A percentile compares a stretch with the other conserved stretches of the same genome.
These are phyloP conservation scores for Parietaria judaica DNA, from an alignment of 306 rosid species.

Conservation along the genomic window DNA sequence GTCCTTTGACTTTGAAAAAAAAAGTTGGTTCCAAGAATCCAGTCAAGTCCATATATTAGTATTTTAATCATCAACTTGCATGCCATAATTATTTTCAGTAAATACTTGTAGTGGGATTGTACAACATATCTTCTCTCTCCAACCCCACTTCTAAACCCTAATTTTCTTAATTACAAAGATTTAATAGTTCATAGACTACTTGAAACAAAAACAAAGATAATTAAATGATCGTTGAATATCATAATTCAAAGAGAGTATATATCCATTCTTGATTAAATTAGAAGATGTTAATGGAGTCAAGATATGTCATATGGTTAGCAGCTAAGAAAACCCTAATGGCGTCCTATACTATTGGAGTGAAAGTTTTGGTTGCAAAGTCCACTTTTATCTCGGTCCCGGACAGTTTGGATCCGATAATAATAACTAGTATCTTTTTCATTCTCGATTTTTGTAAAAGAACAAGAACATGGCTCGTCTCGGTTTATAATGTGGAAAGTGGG, in stretches of 20 bases:
- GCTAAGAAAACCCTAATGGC: too few relatives aligned
- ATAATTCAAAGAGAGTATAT: background rate
- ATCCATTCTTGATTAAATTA: too few relatives aligned
- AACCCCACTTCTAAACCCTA: background rate
- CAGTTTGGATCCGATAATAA: too few relatives aligned
- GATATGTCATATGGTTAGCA: too few relatives aligned
- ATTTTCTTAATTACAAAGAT: background rate
- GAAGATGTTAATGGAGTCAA: too few relatives aligned
- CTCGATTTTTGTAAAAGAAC: too few relatives aligned
- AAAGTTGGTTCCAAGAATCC: constrained; percentile 11
- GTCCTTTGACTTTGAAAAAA: background rate
- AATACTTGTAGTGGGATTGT: background rate
- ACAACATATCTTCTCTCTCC: background rate
- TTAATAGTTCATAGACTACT: background rate
- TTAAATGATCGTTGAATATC: background rate
- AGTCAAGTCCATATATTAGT: constrained; percentile 12
- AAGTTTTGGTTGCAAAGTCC: too few relatives aligned
- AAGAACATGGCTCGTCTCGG: too few relatives aligned
- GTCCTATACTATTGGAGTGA: too few relatives aligned
- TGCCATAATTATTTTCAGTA: background rate
- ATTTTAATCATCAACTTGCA: constrained; percentile 17
- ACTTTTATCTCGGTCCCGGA: too few relatives aligned
- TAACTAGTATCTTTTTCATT: too few relatives aligned
- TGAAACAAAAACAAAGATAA: background rate
- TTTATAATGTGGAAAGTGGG: too few relatives aligned